phyloP scores from a whole-genome alignment of 129 eudicot genomes.

The Saussurea involucrata region DNA sequence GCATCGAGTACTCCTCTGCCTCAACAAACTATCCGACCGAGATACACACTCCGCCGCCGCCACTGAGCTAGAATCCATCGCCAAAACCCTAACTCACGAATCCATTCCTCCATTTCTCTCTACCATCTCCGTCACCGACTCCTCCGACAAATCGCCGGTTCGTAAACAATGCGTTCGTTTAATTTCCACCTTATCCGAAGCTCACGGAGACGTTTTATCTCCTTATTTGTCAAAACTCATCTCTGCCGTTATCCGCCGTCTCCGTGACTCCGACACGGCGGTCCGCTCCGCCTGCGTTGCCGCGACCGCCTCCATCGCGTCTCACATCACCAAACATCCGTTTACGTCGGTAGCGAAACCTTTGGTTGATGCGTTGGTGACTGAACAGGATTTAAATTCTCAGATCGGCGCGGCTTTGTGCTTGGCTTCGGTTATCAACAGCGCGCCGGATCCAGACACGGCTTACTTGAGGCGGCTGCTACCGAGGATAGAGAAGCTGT shows the following conservation, averaged over 20 bases:
- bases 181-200: constrained; percentile 50
- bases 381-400: constrained; percentile 68
- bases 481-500: constrained; percentile 65
- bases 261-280: constrained; percentile 63
- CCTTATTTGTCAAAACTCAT: constrained; percentile 63
- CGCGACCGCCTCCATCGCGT: constrained; percentile 46
- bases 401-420: constrained; percentile 84
- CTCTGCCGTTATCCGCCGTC: constrained; percentile 53
- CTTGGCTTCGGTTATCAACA: constrained; percentile 50
- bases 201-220: constrained; percentile 54
- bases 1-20: constrained; percentile 60
- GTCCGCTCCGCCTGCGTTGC: constrained; percentile 62
- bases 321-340: constrained; percentile 51
- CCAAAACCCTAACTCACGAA: constrained; percentile 41
- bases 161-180: constrained; percentile 63
- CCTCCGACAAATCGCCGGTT: constrained; percentile 71
- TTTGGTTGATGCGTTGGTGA: constrained; percentile 59
- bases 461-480: constrained; percentile 44
- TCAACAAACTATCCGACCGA: constrained; percentile 75
- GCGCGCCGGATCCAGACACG: constrained; percentile 49
- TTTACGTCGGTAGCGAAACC: constrained; percentile 54
- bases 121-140: constrained; percentile 56
- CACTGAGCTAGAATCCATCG: constrained; percentile 68
- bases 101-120: constrained; percentile 61
- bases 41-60: constrained; percentile 81